A percentile compares a stretch with the other conserved stretches of the same genome.
Conservation (phyloP, 352 stramenopile genomes). For the Globisporangium recalcitrans region DNA sequence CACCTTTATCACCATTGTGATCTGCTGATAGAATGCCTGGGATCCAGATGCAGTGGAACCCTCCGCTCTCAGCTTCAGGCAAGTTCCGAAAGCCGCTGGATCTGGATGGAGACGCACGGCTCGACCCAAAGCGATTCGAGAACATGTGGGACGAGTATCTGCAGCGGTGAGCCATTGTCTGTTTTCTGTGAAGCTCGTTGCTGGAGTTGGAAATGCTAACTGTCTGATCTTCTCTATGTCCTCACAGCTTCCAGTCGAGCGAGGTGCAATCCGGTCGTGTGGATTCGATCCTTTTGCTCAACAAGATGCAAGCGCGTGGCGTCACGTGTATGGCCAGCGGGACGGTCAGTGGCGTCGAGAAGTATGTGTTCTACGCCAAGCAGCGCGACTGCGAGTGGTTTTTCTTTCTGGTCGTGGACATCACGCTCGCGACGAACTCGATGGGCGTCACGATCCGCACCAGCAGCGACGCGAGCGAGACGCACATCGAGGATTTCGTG, state of each 20-base stretch:
- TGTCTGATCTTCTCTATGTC: background rate
- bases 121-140: slow-evolving; percentile 69
- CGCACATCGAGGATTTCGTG: slow-evolving; percentile 41
- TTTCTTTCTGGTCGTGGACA: slow-evolving; percentile 51
- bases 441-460: slow-evolving; percentile 39
- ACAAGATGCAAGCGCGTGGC: slow-evolving; percentile 36
- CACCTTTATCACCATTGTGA: background rate
- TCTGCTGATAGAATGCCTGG: slow-evolving; percentile 39
- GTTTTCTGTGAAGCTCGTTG: background rate
- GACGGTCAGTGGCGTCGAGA: slow-evolving; percentile 57
- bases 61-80: slow-evolving; percentile 16
- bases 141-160: slow-evolving; percentile 76
- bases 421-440: slow-evolving; percentile 33
- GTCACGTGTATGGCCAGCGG: slow-evolving; percentile 71
- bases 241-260: slow-evolving; percentile 27
- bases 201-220: background rate
- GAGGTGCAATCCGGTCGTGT: slow-evolving; percentile 19
- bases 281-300: slow-evolving; percentile 27
- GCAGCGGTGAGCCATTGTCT: slow-evolving; percentile 35
- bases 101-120: slow-evolving; percentile 33
- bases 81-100: slow-evolving; percentile 23
- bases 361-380: slow-evolving; percentile 78
- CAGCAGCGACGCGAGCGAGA: slow-evolving; percentile 40
- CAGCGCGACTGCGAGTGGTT: slow-evolving; percentile 37
- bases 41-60: slow-evolving; percentile 66